Conservation (phyloP, 2,329 filamentous ascomycete species). For the Apiospora sp. region DNA sequence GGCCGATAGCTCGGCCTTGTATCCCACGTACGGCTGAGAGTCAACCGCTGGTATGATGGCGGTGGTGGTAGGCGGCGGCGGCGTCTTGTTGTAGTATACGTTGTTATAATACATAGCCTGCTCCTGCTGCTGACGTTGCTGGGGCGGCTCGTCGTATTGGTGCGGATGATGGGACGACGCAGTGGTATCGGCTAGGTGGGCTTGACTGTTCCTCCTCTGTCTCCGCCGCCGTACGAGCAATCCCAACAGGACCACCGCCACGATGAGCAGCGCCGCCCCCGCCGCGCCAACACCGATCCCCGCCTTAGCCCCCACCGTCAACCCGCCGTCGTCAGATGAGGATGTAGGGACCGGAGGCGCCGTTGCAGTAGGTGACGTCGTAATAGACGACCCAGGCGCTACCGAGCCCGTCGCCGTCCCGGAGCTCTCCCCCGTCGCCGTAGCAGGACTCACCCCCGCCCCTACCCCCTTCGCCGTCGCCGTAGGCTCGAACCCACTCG, state of each 20-base stretch:
- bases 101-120: neutral
- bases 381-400: neutral
- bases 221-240: slow-evolving; percentile 23
- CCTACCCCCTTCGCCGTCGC: neutral
- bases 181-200: neutral
- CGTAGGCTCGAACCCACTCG: slow-evolving; percentile 25
- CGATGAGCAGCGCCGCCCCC: slow-evolving; percentile 22
- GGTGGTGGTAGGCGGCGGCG: neutral
- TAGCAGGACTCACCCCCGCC: neutral
- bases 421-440: neutral
- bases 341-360: neutral
- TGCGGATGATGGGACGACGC: neutral
- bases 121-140: neutral
- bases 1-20: slow-evolving; percentile 20
- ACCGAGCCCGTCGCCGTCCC: neutral
- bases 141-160: neutral
- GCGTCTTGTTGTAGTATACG: neutral
- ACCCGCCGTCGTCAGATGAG: neutral
- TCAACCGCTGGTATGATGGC: neutral
- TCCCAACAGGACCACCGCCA: slow-evolving; percentile 8
- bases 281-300: slow-evolving; percentile 28
- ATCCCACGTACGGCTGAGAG: slow-evolving; percentile 1
- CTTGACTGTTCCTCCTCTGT: neutral
- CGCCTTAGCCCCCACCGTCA: slow-evolving; percentile 27
- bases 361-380: neutral